Evolutionary conservation across 2,329 filamentous ascomycete genomes (phyloP).

Genomic region (Apiospora sp.): DNA sequence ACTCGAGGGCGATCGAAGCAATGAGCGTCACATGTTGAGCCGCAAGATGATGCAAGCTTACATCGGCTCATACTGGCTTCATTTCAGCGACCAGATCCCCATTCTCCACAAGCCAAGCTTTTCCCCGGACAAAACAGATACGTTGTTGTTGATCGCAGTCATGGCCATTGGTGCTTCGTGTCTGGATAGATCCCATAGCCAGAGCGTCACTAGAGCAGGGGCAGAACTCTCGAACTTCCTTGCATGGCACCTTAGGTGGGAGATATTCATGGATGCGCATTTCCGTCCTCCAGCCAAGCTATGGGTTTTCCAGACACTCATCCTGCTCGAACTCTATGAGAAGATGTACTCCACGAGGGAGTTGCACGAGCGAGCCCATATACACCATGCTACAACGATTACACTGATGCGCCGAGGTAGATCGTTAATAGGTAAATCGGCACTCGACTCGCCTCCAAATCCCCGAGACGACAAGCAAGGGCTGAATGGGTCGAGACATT

Average conservation of each 20-base stretch:
- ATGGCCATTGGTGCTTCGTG: slow-evolving; percentile 93
- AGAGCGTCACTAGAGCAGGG: slow-evolving; percentile 76
- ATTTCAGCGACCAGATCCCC: slow-evolving; percentile 93
- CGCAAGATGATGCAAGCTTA: slow-evolving; percentile 96
- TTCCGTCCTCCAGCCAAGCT: slow-evolving; percentile 92
- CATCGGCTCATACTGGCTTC: slow-evolving; percentile 90
- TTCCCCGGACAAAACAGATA: slow-evolving; percentile 84
- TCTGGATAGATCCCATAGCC: slow-evolving; percentile 81
- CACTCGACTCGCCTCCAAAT: slow-evolving; percentile 84
- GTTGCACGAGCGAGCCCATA: slow-evolving; percentile 92
- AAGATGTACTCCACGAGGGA: slow-evolving; percentile 97
- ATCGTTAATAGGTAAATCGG: slow-evolving; percentile 85
- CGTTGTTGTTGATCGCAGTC: slow-evolving; percentile 83
- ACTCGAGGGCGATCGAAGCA: slow-evolving; percentile 77
- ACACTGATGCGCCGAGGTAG: slow-evolving; percentile 94
- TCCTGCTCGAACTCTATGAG: slow-evolving; percentile 92
- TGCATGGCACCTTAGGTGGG: slow-evolving; percentile 93
- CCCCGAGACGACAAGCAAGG: slow-evolving; percentile 65
- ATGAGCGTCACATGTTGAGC: slow-evolving; percentile 74
- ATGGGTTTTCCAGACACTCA: slow-evolving; percentile 92
- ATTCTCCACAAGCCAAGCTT: slow-evolving; percentile 96
- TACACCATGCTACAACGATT: slow-evolving; percentile 94
- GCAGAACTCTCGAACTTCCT: slow-evolving; percentile 88
- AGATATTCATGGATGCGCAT: slow-evolving; percentile 90
- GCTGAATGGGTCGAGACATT: slow-evolving; percentile 63